These are phyloP conservation scores for Ascochyta clinopodiicola DNA, from an alignment of 2,329 filamentous ascomycete genomes.

Conservation along the genomic window DNA sequence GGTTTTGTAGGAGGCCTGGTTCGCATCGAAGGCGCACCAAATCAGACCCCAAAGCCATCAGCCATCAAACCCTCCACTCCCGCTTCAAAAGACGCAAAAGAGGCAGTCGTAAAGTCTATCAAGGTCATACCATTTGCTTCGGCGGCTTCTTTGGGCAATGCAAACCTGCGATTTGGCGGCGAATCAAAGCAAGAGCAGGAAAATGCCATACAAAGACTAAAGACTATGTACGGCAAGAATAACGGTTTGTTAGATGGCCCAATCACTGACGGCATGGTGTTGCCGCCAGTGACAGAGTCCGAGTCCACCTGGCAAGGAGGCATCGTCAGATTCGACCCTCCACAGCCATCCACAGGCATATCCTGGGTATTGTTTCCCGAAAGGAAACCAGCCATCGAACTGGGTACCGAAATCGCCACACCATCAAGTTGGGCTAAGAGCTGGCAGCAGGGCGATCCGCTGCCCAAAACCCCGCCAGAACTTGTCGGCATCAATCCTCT, in stretches of 20 bases:
- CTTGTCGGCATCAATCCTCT: conserved; percentile 86
- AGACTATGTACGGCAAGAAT: conserved; percentile 71
- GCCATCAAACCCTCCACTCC: conserved; percentile 45
- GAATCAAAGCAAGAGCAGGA: conserved; percentile 85
- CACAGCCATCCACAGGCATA: conserved; percentile 40
- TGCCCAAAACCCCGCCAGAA: conserved; percentile 61
- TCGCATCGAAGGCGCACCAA: conserved; percentile 82
- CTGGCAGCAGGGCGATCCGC: conserved; percentile 61
- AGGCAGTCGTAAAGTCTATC: conserved; percentile 66
- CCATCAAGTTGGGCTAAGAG: conserved; percentile 61
- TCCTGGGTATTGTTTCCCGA: conserved; percentile 82
- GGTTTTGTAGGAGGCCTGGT: conserved; percentile 85
- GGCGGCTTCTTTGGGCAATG: conserved; percentile 60
- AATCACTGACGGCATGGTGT: conserved; percentile 84
- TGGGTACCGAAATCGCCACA: conserved; percentile 75
- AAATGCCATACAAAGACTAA: conserved; percentile 74
- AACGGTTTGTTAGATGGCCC: conserved; percentile 78
- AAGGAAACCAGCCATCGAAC: conserved; percentile 72
- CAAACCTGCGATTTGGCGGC: conserved; percentile 83
- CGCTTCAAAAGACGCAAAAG: conserved; percentile 49
- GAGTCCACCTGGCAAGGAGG: conserved; percentile 78
- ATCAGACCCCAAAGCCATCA: conserved; percentile 70
- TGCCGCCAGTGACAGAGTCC: conserved; percentile 66
- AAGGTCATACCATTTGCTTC: conserved; percentile 82
- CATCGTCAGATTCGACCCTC: conserved; percentile 77